Base-by-base conservation (phyloP, 495 filamentous ascomycete species). In the Neurospora pannonica region DNA sequence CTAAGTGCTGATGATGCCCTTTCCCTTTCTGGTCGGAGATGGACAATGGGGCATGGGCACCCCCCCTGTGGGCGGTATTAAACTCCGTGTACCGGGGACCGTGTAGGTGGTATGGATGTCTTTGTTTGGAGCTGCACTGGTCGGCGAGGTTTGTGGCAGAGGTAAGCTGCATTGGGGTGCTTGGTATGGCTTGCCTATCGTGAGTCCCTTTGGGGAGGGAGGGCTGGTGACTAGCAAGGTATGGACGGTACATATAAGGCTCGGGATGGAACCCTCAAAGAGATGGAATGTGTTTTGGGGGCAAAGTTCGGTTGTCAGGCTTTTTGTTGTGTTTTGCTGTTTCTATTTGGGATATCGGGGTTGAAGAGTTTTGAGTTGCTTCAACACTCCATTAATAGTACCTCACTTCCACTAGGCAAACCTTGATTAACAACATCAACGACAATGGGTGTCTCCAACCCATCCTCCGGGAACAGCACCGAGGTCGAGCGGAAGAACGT, bases 401-500 rank as follows among this genome's bases (percentile, higher is more conserved):
- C 38, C 70, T 60, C 40, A 38, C 21, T 24, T 71, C 70, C 38
- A 24, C 13, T 40, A 17, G 39, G 39, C 19, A 60, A 34, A 6
- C 24, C 2, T 28, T 11, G 7, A 15, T 19, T 28, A 15, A 15
- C 21, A 21, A 54, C 5, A 34, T 15, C 34, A 72, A 38, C 70
- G 28, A 72, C 38, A 6, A 76, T 76, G 71, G 54, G 67, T 19
- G n/a, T 28, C 60, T 69, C 70, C 21, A 42, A 73, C 62, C 15
- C 62, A 1, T 71, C 42, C 7, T 77, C 76, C 31, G 42, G 40
- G 71, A 73, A 72, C 11, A 78, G 46, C 24, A 73, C 76, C 36
- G 70, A 71, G n/a, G 71, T 71, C 42, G 74, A 80, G 10, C 40
- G 43, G 31, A 71, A 60, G 42, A 71, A 75, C 34, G 21, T 21